Conservation (phyloP, 2,329 filamentous ascomycete genomes). For the Fusarium sp. region DNA sequence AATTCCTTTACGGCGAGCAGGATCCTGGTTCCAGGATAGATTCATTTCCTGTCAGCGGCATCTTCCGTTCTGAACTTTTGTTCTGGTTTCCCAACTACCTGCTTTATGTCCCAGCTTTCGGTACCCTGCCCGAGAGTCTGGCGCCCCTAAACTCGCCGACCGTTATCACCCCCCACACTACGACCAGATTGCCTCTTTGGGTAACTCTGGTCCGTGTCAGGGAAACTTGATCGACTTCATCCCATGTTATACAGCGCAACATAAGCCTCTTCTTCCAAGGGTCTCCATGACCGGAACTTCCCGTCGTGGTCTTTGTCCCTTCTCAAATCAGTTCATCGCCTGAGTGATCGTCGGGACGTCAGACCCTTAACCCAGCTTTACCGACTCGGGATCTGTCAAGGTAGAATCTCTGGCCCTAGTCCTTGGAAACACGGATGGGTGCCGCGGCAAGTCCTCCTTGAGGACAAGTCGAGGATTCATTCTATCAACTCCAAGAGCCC, state of each 20-base stretch:
- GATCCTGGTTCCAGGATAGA: slow-evolving; percentile 32
- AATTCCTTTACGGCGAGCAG: slow-evolving; percentile 32
- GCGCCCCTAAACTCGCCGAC: slow-evolving; percentile 38
- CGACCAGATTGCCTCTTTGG: slow-evolving; percentile 50
- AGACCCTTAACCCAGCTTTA: slow-evolving; percentile 44
- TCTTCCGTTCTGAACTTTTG: slow-evolving; percentile 38
- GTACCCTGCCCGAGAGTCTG: slow-evolving; percentile 41
- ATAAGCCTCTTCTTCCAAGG: slow-evolving; percentile 35
- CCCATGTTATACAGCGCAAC: slow-evolving; percentile 43
- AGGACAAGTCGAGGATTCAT: slow-evolving; percentile 24
- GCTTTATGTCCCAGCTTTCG: slow-evolving; percentile 33
- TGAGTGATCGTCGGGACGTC: slow-evolving; percentile 45
- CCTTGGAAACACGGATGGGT: slow-evolving; percentile 27
- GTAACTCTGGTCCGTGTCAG: slow-evolving; percentile 46
- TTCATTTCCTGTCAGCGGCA: slow-evolving; percentile 34
- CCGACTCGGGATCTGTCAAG: slow-evolving; percentile 40
- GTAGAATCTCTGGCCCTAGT: slow-evolving; percentile 31
- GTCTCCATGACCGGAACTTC: slow-evolving; percentile 41
- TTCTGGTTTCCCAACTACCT: slow-evolving; percentile 16
- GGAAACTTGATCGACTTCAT: slow-evolving; percentile 48
- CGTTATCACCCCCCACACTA: slow-evolving; percentile 45
- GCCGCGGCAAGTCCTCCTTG: slow-evolving; percentile 27
- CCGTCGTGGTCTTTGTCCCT: slow-evolving; percentile 28
- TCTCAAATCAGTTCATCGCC: slow-evolving; percentile 43
- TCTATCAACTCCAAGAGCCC: slow-evolving; percentile 18